A percentile compares a stretch with the other conserved stretches of the same genome.
Evolutionary conservation across 305 asterid species (phyloP).

Genomic region (Caryopteris hybrid): DNA sequence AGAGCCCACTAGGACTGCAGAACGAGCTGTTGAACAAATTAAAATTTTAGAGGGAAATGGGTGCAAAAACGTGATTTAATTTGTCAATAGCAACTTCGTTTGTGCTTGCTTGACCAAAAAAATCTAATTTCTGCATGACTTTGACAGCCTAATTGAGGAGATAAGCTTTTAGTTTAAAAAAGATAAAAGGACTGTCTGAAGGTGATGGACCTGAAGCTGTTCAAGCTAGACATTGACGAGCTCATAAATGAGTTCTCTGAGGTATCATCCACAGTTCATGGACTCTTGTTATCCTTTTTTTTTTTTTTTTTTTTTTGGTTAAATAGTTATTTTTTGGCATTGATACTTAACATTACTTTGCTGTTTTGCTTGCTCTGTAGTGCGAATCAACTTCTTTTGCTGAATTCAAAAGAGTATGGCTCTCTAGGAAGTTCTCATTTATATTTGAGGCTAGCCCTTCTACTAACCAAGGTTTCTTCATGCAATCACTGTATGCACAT

Average conservation of each 20-base stretch:
- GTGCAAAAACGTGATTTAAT: neutral
- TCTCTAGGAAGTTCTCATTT: constrained; percentile 65
- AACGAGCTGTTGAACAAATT: too few species aligned
- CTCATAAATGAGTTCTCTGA: constrained; percentile 58
- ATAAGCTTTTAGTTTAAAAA: neutral
- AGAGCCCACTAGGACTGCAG: too few species aligned
- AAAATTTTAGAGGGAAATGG: too few species aligned
- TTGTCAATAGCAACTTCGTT: neutral
- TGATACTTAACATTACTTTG: neutral
- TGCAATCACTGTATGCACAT: constrained; percentile 86
- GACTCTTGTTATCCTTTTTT: neutral
- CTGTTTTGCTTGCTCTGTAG: constrained; percentile 21
- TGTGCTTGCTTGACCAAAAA: neutral
- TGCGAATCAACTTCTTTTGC: constrained; percentile 50
- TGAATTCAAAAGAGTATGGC: constrained; percentile 79
- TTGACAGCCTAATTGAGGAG: constrained; percentile 11
- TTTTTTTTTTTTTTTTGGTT: neutral
- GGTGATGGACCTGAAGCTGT: constrained; percentile 71
- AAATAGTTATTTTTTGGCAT: neutral
- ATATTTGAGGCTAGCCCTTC: constrained; percentile 84
- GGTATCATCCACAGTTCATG: constrained; percentile 30
- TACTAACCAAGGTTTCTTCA: constrained; percentile 70
- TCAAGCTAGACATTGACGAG: constrained; percentile 83
- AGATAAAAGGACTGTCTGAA: constrained; percentile 9
- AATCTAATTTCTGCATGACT: neutral